Conservation (phyloP, 2,329 filamentous ascomycete genomes). For the Scedosporium boydii region DNA sequence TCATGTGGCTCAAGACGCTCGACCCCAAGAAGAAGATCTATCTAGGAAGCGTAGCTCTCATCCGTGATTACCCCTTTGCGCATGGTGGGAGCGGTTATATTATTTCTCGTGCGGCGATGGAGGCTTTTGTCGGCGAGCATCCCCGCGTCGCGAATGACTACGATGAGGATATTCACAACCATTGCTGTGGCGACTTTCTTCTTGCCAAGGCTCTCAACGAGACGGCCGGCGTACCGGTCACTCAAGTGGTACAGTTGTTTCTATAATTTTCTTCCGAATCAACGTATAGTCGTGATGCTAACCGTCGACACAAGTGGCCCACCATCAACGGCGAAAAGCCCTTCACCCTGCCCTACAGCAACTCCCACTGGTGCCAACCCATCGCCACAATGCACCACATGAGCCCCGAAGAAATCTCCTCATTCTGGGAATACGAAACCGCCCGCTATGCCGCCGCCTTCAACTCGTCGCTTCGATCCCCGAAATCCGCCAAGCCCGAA, state of each 20-base stretch:
- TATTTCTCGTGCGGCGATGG: slow-evolving; percentile 42
- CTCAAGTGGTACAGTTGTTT: slow-evolving; percentile 28
- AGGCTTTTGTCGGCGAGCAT: slow-evolving; percentile 30
- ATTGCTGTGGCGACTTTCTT: slow-evolving; percentile 44
- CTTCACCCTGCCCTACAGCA: slow-evolving; percentile 34
- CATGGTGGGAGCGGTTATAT: slow-evolving; percentile 49
- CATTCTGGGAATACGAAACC: slow-evolving; percentile 42
- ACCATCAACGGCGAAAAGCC: slow-evolving; percentile 48
- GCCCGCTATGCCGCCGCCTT: slow-evolving; percentile 18
- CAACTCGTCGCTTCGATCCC: slow-evolving; percentile 7
- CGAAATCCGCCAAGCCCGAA: slow-evolving; percentile 8
- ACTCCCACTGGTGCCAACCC: slow-evolving; percentile 44
- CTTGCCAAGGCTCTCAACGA: slow-evolving; percentile 35
- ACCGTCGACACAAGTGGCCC: slow-evolving; percentile 28
- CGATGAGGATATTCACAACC: slow-evolving; percentile 27
- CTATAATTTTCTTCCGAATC: not conserved
- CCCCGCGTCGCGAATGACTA: slow-evolving; percentile 35
- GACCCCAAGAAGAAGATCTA: slow-evolving; percentile 35
- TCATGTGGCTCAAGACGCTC: slow-evolving; percentile 35
- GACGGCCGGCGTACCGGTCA: slow-evolving; percentile 28
- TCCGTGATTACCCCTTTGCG: slow-evolving; percentile 34
- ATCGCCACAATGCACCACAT: slow-evolving; percentile 48
- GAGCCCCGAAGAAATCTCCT: slow-evolving; percentile 37
- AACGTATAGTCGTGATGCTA: not conserved
- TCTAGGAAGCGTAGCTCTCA: slow-evolving; percentile 37